phyloP scores from a whole-genome alignment of 768 basidiomycete species.

The Melanogaster broomeanus region DNA sequence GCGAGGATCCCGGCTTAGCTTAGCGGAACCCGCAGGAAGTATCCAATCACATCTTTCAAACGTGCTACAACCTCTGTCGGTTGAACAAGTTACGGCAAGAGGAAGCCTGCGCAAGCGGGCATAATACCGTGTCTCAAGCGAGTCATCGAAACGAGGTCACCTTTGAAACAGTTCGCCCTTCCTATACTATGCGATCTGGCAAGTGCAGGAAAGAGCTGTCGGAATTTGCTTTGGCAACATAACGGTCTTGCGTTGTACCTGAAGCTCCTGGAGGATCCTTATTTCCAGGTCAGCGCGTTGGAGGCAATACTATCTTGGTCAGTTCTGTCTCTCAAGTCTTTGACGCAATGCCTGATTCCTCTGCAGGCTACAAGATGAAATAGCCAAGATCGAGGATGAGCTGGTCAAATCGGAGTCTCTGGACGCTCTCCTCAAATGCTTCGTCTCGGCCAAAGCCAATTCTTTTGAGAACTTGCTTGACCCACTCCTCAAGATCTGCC shows the following conservation, averaged over 20 bases:
- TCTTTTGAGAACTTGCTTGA: slow-evolving; percentile 92
- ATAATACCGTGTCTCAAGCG: slow-evolving; percentile 90
- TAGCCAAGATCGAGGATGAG: slow-evolving; percentile 88
- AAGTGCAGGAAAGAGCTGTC: slow-evolving; percentile 90
- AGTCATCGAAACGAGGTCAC: slow-evolving; percentile 86
- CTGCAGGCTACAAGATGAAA: slow-evolving; percentile 91
- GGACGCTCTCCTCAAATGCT: slow-evolving; percentile 73
- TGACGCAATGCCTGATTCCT: not conserved
- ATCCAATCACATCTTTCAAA: slow-evolving; percentile 96
- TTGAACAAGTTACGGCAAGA: slow-evolving; percentile 94
- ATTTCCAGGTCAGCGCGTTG: slow-evolving; percentile 89
- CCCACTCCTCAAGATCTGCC: slow-evolving; percentile 89
- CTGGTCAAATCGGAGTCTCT: slow-evolving; percentile 67
- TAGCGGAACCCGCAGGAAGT: slow-evolving; percentile 67
- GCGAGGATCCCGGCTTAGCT: not conserved
- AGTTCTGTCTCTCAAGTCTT: slow-evolving; percentile 16
- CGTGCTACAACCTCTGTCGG: slow-evolving; percentile 94
- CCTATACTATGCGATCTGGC: slow-evolving; percentile 97
- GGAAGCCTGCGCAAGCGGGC: slow-evolving; percentile 94
- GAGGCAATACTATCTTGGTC: slow-evolving; percentile 92
- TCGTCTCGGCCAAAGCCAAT: slow-evolving; percentile 83
- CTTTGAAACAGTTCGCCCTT: slow-evolving; percentile 94
- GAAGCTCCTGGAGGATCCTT: slow-evolving; percentile 77
- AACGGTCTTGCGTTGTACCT: slow-evolving; percentile 85
- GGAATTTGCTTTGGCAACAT: slow-evolving; percentile 90